phyloP scores from a whole-genome alignment of 23 red algal species.

The Gracilariopsis chorda region DNA sequence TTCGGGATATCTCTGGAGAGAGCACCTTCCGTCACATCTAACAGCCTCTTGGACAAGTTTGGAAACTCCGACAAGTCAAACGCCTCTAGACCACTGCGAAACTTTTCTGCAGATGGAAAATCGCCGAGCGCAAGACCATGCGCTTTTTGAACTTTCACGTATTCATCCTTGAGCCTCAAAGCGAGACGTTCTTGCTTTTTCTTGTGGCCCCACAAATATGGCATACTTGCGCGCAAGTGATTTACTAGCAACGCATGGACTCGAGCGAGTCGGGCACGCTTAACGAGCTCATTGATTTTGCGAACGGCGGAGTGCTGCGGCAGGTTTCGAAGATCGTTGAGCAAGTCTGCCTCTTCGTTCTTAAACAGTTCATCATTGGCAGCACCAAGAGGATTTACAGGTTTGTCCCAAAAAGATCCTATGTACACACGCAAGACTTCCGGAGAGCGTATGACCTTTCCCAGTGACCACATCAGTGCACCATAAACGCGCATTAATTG shows the following conservation, averaged over 20 bases:
- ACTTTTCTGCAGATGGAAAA: slow-evolving; percentile 71
- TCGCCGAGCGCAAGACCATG: slow-evolving; percentile 70
- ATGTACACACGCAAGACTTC: slow-evolving; percentile 81
- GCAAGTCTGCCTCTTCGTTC: slow-evolving; percentile 58
- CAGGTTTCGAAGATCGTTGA: slow-evolving; percentile 67
- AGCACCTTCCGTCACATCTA: slow-evolving; percentile 66
- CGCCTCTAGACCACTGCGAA: slow-evolving; percentile 43
- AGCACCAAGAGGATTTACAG: slow-evolving; percentile 41
- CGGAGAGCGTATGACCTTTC: slow-evolving; percentile 70
- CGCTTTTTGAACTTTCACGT: slow-evolving; percentile 58
- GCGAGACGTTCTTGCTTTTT: slow-evolving; percentile 71
- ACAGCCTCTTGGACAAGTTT: slow-evolving; percentile 39
- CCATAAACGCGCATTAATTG: slow-evolving; percentile 81
- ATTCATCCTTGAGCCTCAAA: slow-evolving; percentile 57
- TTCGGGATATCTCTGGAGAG: slow-evolving; percentile 61
- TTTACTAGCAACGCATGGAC: slow-evolving; percentile 71
- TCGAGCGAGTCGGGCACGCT: slow-evolving; percentile 66
- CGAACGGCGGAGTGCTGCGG: slow-evolving; percentile 71
- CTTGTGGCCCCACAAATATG: slow-evolving; percentile 67
- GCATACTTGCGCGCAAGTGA: slow-evolving; percentile 75
- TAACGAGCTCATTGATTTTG: slow-evolving; percentile 79
- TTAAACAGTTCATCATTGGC: slow-evolving; percentile 61
- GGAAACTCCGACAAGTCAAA: slow-evolving; percentile 69
- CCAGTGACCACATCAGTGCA: slow-evolving; percentile 81
- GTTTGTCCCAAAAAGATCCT: slow-evolving; percentile 79